Evolutionary conservation across 768 basidiomycete species (phyloP).

Genomic region (Lentinus brumalis): DNA sequence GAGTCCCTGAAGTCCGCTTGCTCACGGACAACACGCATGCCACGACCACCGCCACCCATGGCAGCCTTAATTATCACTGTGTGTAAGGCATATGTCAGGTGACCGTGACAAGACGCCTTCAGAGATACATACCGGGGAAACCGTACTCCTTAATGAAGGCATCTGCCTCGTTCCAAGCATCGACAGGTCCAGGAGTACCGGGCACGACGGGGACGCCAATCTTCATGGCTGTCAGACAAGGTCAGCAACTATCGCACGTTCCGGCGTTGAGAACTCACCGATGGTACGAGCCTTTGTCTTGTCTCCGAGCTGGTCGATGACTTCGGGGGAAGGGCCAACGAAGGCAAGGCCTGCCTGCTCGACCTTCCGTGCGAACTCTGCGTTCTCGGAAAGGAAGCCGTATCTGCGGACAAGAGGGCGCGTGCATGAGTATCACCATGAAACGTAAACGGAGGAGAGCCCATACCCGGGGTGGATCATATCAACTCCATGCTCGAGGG

Average conservation of each 20-base stretch:
- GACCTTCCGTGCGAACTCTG: constrained; percentile 94
- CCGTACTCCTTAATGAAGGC: constrained; percentile 94
- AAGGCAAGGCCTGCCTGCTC: constrained; percentile 97
- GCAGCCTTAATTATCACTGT: constrained; percentile 98
- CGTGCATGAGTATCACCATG: constrained; percentile 11
- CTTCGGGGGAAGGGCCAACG: constrained; percentile 93
- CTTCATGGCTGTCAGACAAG: constrained; percentile 64
- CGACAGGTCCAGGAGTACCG: constrained; percentile 95
- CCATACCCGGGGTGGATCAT: constrained; percentile 97
- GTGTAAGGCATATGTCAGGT: constrained; percentile 4
- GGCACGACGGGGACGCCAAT: constrained; percentile 95
- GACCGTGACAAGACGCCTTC: not conserved
- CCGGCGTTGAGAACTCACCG: constrained; percentile 46
- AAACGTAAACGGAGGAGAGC: not conserved
- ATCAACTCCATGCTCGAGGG: constrained; percentile 97
- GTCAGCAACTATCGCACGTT: constrained; percentile 8
- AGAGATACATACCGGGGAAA: constrained; percentile 70
- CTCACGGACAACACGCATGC: constrained; percentile 98
- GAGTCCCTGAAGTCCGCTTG: constrained; percentile 87
- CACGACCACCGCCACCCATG: constrained; percentile 98
- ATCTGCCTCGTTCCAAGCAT: constrained; percentile 73
- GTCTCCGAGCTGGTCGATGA: constrained; percentile 96
- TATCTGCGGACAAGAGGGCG: constrained; percentile 54
- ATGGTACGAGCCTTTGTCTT: constrained; percentile 96
- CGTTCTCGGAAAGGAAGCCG: constrained; percentile 97